Percentiles rank a stretch among this genome's conserved stretches.
phyloP scores from a whole-genome alignment of 2,329 filamentous ascomycete species.

The Cladosporium sp. region DNA sequence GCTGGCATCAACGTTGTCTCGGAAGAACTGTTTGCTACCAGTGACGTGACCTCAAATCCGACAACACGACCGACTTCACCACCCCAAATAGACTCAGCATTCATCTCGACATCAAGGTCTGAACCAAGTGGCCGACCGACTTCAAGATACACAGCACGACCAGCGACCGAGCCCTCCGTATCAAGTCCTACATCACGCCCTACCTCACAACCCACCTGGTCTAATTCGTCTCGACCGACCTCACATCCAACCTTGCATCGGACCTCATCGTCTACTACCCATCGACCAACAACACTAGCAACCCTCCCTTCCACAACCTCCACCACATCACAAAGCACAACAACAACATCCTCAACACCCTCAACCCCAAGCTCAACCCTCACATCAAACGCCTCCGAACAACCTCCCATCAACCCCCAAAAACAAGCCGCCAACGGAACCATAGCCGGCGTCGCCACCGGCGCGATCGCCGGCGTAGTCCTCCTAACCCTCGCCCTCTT shows the following conservation, averaged over 20 bases:
- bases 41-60: neutral
- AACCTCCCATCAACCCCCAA: neutral
- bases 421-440: conserved; percentile 16
- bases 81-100: neutral
- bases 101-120: neutral
- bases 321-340: neutral
- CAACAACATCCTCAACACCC: neutral
- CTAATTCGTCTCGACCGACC: neutral
- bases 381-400: neutral
- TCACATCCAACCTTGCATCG: conserved; percentile 1
- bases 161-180: neutral
- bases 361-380: conserved; percentile 1
- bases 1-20: conserved; percentile 12
- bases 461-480: conserved; percentile 16
- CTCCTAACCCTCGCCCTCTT: conserved; percentile 13
- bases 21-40: neutral
- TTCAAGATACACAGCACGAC: neutral
- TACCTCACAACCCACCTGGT: neutral
- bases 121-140: neutral
- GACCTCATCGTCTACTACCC: neutral
- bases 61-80: neutral
- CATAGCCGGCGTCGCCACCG: conserved; percentile 19
- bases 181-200: neutral
- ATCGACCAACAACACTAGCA: neutral
- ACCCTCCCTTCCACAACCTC: neutral